Conservation (phyloP, 2,329 filamentous ascomycete species). For the Tolypocladium guangdongense region DNA sequence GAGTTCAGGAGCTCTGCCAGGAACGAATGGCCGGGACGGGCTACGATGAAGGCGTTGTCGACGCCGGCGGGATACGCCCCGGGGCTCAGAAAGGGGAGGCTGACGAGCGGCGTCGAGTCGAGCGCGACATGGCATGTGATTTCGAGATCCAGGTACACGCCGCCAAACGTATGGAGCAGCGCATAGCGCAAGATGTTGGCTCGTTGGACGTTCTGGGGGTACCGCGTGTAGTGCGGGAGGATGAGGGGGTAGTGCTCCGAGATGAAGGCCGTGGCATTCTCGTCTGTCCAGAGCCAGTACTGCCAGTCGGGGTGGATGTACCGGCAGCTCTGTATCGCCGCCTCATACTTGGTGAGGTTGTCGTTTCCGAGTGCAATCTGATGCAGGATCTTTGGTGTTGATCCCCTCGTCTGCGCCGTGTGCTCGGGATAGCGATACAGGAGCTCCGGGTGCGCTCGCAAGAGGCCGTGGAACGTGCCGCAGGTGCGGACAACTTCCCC, state of each 20-base stretch:
- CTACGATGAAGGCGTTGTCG: conserved; percentile 12
- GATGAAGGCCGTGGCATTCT: conserved; percentile 11
- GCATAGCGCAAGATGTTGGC: conserved; percentile 12
- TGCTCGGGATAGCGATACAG: background rate
- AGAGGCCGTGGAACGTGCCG: background rate
- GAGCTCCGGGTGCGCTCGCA: background rate
- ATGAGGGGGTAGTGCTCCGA: conserved; percentile 10
- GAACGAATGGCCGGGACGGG: conserved; percentile 8
- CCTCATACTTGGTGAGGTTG: conserved; percentile 22
- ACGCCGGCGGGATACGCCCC: conserved; percentile 12
- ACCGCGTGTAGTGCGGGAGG: conserved; percentile 10
- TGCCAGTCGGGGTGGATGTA: conserved; percentile 11
- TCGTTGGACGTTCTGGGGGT: conserved; percentile 12
- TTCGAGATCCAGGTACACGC: conserved; percentile 14
- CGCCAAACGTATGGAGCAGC: conserved; percentile 11
- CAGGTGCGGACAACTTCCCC: background rate
- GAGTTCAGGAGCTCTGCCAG: conserved; percentile 6
- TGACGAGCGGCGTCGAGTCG: conserved; percentile 9
- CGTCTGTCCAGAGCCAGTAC: conserved; percentile 12
- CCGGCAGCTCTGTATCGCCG: conserved; percentile 9
- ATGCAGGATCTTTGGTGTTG: conserved; percentile 9
- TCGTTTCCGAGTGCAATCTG: conserved; percentile 29
- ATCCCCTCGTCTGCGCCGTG: background rate
- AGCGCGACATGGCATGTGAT: conserved; percentile 10
- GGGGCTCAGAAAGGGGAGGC: conserved; percentile 10